phyloP scores from a whole-genome alignment of 352 stramenopile species.

The Pythium plurisporium region DNA sequence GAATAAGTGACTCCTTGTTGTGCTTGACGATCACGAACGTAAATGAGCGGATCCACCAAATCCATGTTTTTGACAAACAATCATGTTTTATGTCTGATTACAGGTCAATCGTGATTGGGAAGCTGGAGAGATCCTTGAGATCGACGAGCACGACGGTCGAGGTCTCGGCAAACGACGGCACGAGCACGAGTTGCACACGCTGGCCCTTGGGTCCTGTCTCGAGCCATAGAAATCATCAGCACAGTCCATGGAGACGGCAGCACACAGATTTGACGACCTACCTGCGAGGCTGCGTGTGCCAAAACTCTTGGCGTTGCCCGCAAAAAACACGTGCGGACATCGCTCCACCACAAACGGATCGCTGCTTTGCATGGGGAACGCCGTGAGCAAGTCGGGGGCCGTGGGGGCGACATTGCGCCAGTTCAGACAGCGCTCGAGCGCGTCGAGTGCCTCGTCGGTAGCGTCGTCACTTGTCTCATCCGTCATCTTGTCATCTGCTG shows the following conservation, averaged over 20 bases:
- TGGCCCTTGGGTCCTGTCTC: constrained; percentile 34
- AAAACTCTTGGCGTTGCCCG: constrained; percentile 88
- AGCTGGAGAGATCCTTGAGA: constrained; percentile 72
- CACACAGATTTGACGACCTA: not conserved
- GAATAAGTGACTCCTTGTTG: not conserved
- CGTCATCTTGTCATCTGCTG: constrained; percentile 23
- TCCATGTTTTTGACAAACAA: not conserved
- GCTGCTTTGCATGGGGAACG: constrained; percentile 86
- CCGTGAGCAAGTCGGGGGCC: constrained; percentile 88
- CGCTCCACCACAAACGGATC: constrained; percentile 92
- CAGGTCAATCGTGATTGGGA: constrained; percentile 50
- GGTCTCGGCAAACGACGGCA: constrained; percentile 89
- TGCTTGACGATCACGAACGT: not conserved
- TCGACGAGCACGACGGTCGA: constrained; percentile 91
- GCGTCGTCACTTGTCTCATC: constrained; percentile 22
- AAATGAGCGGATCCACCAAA: constrained; percentile 1
- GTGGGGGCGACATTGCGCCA: constrained; percentile 92
- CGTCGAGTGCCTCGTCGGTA: constrained; percentile 35
- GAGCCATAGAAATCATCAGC: not conserved
- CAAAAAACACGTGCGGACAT: constrained; percentile 90
- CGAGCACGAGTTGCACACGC: constrained; percentile 76
- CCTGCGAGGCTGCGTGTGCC: constrained; percentile 65
- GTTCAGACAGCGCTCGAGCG: constrained; percentile 70
- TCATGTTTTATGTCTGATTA: not conserved
- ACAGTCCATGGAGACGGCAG: not conserved